Evolutionary conservation across 2,329 filamentous ascomycete species (phyloP), one percentile per base, ranked within the genome.

Genomic region (Westerdykella ornata): DNA sequence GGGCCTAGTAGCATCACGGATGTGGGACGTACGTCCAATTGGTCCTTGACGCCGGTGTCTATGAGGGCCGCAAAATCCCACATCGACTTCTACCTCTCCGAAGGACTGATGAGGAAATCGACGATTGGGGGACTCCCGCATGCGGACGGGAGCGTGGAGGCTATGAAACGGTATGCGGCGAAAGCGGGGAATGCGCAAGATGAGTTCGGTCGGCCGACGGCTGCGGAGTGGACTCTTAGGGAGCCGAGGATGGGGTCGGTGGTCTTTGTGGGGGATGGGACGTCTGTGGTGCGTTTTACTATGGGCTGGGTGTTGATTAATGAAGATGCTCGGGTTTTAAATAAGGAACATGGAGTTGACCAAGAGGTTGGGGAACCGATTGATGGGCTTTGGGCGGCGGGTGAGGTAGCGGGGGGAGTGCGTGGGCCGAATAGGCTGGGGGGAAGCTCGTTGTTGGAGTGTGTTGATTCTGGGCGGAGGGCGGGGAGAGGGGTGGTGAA

Each of bases 281-380:
- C 80, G 4, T 80, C 80, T 0, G 76, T 82, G 0, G 70, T 78
- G 2, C 80, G 83, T 52, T 83, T 82, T 51, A 82, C 80, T 1
- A 83, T 83, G 80, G 80, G 80, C 4, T 80, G 80, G 0, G 78
- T 74, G 0, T 66, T 74, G 2, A 77, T 82, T 48, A 75, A 78
- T 49, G 65, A 73, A 5, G 65, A 70, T 34, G 70, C 72, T 1
- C 71, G 75, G 46, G 72, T 82, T 0, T 52, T 83, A 11, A 11
- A 11, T 9, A 26, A 33, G 14, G 13, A 13, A 8, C 8, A 17
- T 13, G 30, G 30, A 15, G 30, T 11, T 15, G 30, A 33, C 7
- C 60, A 66, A 5, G 54, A 56, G 6, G 54, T 63, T 2, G 57
- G 68, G 11, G 56, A 56, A 22, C 70, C 70, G 0, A 75, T 83